Base-by-base conservation (phyloP, 1,284 basidiomycete genomes). In the Cystobasidiaceae sp. region DNA sequence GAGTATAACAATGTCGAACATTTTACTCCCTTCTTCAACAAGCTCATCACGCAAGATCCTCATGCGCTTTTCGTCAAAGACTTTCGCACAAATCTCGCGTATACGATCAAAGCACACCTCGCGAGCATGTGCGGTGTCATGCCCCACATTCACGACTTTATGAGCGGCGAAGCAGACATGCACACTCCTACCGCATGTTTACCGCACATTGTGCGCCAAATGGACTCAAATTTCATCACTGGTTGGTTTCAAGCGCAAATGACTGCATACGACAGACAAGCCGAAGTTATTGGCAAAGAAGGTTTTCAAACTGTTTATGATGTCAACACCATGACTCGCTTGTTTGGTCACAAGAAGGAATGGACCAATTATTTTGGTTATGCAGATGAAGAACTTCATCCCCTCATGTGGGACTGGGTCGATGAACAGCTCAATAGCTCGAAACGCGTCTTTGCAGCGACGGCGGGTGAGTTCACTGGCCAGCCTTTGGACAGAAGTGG, bases 341-440 rank as follows among this genome's bases (percentile, higher is more conserved):
- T 49, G 15, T 50, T 60, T 15, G 58, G 48, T 30, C 30, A 33
- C 17, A 50, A 60, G 45, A 60, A 60, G n/a, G 45, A 49, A 28
- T 48, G 58, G 39, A 49, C 45, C 15, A 65, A 65, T 27, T 57
- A 57, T 30, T 65, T 65, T 30, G 62, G 62, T 21, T 65, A 56
- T 27, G 30, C 52, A 3, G 62, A 65, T 11, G 54, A 48, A 43
- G 62, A 65, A 30, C 43, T 65, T 9, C 32, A 56, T 30, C 62
- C 62, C 15, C 45, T 58, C 25, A 23, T 56, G 13, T 65, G 50
- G 37, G 54, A 55, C 13, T 65, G 54, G 55, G 44, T 57, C 11
- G 62, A 56, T 45, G 44, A 54, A 19, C 45, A 52, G 33, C 45
- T 56, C 15, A 37, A 45, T 6, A 54, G 33, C 8, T 25, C 56